A percentile compares a stretch with the other conserved stretches of the same genome.
phyloP scores from a whole-genome alignment of 148 eudicot genomes.

The Spergularia bocconei region DNA sequence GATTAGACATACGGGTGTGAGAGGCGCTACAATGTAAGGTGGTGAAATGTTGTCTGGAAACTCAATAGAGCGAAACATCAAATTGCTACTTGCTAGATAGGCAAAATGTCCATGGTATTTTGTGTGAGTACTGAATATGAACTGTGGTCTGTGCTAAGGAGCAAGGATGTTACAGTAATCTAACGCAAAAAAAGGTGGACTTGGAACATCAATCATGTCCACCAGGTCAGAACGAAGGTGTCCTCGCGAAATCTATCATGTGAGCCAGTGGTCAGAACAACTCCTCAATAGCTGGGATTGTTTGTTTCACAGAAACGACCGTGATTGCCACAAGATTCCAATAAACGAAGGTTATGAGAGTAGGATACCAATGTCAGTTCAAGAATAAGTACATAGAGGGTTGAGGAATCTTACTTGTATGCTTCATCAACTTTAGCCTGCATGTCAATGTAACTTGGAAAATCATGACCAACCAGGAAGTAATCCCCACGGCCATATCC shows the following conservation, averaged over 20 bases:
- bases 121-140: not conserved
- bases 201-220: not conserved
- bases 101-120: not conserved
- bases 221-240: too few species aligned
- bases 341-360: too few species aligned
- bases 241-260: too few species aligned
- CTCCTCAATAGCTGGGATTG: not conserved
- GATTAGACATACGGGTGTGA: not conserved
- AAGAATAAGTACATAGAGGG: not conserved
- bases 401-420: slow-evolving; percentile 66
- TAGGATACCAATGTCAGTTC: not conserved
- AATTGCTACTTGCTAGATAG: not conserved
- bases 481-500: slow-evolving; percentile 95
- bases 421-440: slow-evolving; percentile 93
- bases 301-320: too few species aligned
- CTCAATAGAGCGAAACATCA: too few species aligned
- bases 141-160: too few species aligned
- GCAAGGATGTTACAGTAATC: not conserved
- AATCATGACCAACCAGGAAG: slow-evolving; percentile 93
- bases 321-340: too few species aligned
- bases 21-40: not conserved
- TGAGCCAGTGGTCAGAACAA: too few species aligned
- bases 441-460: slow-evolving; percentile 87
- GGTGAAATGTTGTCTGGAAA: not conserved
- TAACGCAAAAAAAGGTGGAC: not conserved